These are phyloP conservation scores for Colletotrichum camelliae DNA, from an alignment of 2,329 filamentous ascomycete genomes.

Conservation along the genomic window DNA sequence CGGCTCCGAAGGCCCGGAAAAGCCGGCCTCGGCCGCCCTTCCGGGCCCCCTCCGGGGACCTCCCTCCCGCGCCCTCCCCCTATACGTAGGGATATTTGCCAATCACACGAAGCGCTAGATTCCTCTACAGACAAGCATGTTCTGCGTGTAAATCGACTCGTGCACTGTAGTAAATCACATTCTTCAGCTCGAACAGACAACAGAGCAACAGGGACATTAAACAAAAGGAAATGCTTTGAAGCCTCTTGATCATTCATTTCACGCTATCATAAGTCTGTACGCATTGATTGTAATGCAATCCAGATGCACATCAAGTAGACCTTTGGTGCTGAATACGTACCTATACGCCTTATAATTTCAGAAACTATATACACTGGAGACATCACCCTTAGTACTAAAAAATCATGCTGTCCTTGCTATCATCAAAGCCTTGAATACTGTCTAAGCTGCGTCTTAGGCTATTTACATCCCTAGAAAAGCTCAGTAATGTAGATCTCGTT, in stretches of 20 bases:
- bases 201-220: background rate
- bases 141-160: background rate
- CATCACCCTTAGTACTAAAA: background rate
- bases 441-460: background rate
- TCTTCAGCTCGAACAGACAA: background rate
- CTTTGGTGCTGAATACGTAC: background rate
- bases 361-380: background rate
- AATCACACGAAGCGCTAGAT: background rate
- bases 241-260: background rate
- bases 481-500: background rate
- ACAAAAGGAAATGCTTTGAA: background rate
- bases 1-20: too few relatives aligned
- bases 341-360: background rate
- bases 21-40: too few relatives aligned
- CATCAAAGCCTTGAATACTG: background rate
- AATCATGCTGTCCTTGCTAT: background rate
- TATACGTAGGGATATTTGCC: too few relatives aligned
- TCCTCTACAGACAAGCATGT: background rate
- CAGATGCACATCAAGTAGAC: background rate
- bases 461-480: background rate
- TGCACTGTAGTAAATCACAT: background rate
- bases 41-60: too few relatives aligned
- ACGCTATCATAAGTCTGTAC: background rate
- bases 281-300: background rate
- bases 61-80: too few relatives aligned